A percentile compares a stretch with the other conserved stretches of the same genome.
Evolutionary conservation across 2,329 filamentous ascomycete genomes (phyloP).

Genomic region (Pyrenophora teres): DNA sequence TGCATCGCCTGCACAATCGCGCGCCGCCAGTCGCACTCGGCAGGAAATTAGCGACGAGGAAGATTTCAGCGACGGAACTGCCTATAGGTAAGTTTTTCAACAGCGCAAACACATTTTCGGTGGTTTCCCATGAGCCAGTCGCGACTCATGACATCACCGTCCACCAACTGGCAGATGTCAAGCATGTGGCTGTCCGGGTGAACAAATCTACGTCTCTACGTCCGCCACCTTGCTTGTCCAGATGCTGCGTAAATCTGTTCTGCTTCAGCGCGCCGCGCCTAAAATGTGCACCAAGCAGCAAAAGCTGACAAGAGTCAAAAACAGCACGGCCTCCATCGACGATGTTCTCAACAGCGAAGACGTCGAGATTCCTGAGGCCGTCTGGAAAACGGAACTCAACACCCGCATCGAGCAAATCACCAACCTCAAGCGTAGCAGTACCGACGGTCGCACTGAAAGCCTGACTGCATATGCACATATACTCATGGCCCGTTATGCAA

Average conservation of each 20-base stretch:
- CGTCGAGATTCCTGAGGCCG: slow-evolving; percentile 53
- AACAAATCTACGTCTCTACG: neutral
- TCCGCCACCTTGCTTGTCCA: no score
- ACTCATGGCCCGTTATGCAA: slow-evolving; percentile 70
- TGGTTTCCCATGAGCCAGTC: slow-evolving; percentile 11
- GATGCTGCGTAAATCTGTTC: no score
- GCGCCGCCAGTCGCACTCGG: slow-evolving; percentile 56
- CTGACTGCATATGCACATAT: slow-evolving; percentile 67
- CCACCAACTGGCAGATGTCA: no score
- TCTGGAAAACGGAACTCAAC: slow-evolving; percentile 66
- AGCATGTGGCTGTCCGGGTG: no score
- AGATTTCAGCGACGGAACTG: slow-evolving; percentile 63
- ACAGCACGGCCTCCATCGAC: slow-evolving; percentile 69
- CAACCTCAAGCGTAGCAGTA: slow-evolving; percentile 78
- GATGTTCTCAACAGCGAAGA: slow-evolving; percentile 61
- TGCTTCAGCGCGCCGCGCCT: no score
- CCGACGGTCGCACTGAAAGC: slow-evolving; percentile 69
- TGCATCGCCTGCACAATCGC: slow-evolving; percentile 64
- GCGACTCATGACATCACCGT: slow-evolving; percentile 35
- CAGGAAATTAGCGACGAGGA: slow-evolving; percentile 69
- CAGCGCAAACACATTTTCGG: slow-evolving; percentile 7
- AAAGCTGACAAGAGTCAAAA: slow-evolving; percentile 26
- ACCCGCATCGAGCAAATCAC: slow-evolving; percentile 73
- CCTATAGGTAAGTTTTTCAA: slow-evolving; percentile 56
- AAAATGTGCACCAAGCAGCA: slow-evolving; percentile 5